phyloP scores from a whole-genome alignment of 306 rosid genomes.

The Sophora flavescens region DNA sequence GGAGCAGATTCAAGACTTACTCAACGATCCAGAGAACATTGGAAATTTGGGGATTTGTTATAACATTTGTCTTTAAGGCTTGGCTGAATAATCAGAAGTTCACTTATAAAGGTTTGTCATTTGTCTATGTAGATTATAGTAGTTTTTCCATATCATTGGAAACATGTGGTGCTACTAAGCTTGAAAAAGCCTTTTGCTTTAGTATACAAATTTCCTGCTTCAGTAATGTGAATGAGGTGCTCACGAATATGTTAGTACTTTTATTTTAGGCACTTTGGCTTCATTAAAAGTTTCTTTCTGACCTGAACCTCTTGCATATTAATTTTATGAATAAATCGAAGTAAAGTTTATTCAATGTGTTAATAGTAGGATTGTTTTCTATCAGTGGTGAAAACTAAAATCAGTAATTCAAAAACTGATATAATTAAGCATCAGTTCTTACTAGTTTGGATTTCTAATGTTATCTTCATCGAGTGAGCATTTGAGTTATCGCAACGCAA shows the following conservation, averaged over 20 bases:
- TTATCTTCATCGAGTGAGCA: not conserved
- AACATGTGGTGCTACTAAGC: not conserved
- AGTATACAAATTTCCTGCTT: not conserved
- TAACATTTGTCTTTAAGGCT: conserved; percentile 74
- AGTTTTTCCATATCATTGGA: conserved; percentile 1
- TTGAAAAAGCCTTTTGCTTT: conserved; percentile 6
- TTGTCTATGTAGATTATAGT: conserved; percentile 15
- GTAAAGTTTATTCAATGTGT: not conserved
- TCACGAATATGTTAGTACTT: conserved; percentile 6
- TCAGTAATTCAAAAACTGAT: not conserved
- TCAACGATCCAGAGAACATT: conserved; percentile 94
- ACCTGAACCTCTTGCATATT: not conserved
- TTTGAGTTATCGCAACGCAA: conserved; percentile 20
- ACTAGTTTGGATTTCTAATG: conserved; percentile 17
- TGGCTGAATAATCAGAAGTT: conserved; percentile 86
- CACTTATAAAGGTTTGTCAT: conserved; percentile 77
- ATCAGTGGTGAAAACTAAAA: not conserved
- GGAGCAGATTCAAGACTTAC: conserved; percentile 97
- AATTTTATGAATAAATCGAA: conserved; percentile 12
- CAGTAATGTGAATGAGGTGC: not conserved
- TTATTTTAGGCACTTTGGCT: not conserved
- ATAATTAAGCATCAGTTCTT: not conserved
- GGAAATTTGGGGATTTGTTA: conserved; percentile 99
- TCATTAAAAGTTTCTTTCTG: not conserved
- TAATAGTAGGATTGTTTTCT: not conserved